phyloP scores from a whole-genome alignment of 2,329 filamentous ascomycete genomes.

The Leptoxyphium fumago region DNA sequence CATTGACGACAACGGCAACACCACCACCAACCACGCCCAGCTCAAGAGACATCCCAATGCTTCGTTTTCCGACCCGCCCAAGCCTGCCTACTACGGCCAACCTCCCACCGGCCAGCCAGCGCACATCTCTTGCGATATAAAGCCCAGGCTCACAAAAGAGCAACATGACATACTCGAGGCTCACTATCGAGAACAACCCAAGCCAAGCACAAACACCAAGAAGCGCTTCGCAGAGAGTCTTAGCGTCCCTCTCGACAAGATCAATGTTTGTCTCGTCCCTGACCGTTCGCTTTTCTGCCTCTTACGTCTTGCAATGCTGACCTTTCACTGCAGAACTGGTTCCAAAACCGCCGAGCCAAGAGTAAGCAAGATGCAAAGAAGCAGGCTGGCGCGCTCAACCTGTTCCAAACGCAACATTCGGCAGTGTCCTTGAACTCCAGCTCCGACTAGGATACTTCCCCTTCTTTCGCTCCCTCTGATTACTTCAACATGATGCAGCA shows the following conservation, averaged over 20 bases:
- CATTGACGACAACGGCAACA: not conserved
- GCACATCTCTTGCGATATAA: slow-evolving; percentile 28
- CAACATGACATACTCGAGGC: slow-evolving; percentile 38
- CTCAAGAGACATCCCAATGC: not conserved
- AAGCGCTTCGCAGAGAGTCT: slow-evolving; percentile 34
- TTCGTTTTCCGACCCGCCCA: not conserved
- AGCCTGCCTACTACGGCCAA: not conserved
- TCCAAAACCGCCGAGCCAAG: slow-evolving; percentile 38
- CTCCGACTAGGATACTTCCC: slow-evolving; percentile 19
- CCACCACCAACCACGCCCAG: not conserved
- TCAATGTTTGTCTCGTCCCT: slow-evolving; percentile 31
- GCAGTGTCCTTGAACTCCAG: slow-evolving; percentile 6
- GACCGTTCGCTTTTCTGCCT: not conserved
- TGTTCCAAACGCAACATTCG: slow-evolving; percentile 6
- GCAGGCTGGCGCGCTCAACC: slow-evolving; percentile 16
- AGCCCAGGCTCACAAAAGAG: slow-evolving; percentile 37
- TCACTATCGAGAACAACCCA: slow-evolving; percentile 33
- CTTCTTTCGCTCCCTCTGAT: slow-evolving; percentile 16
- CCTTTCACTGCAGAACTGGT: slow-evolving; percentile 32
- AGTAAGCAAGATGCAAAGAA: slow-evolving; percentile 39
- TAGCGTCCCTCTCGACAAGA: slow-evolving; percentile 36
- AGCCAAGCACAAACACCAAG: slow-evolving; percentile 36
- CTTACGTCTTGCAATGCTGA: not conserved
- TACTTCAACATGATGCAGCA: slow-evolving; percentile 19
- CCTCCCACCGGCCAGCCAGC: slow-evolving; percentile 4